These are phyloP conservation scores for Arachnomyces sp. DNA, from an alignment of 2,329 filamentous ascomycete species.

Conservation along the genomic window DNA sequence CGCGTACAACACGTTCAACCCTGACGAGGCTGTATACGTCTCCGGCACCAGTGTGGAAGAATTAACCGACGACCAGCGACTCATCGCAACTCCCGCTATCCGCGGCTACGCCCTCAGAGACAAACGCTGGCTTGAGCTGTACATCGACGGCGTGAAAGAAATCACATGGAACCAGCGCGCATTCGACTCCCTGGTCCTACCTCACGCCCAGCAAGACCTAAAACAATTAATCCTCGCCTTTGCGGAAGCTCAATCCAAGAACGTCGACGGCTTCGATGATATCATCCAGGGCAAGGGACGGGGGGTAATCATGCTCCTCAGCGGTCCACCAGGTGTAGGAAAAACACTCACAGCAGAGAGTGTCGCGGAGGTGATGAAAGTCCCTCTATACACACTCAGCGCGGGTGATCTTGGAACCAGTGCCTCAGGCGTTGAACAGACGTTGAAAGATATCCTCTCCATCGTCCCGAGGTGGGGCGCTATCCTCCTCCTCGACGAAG, in stretches of 20 bases:
- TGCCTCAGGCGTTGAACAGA: constrained; percentile 34
- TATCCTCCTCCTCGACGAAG: constrained; percentile 46
- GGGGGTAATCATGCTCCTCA: constrained; percentile 44
- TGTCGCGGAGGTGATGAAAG: constrained; percentile 43
- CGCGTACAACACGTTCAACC: constrained; percentile 9
- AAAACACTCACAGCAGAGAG: constrained; percentile 47
- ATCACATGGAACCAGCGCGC: constrained; percentile 39
- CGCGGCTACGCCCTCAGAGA: constrained; percentile 1
- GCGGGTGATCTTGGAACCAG: constrained; percentile 43
- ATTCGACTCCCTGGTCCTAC: constrained; percentile 43
- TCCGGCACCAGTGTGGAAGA: no score
- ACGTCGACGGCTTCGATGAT: constrained; percentile 38
- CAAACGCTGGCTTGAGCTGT: constrained; percentile 20
- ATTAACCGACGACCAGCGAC: no score
- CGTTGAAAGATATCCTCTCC: constrained; percentile 39
- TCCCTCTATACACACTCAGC: constrained; percentile 41
- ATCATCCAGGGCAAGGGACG: constrained; percentile 46
- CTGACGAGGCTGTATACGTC: neutral
- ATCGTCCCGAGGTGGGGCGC: constrained; percentile 45
- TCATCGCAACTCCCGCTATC: constrained; percentile 5
- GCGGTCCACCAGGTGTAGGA: constrained; percentile 45
- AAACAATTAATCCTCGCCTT: constrained; percentile 43
- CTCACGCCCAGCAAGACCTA: constrained; percentile 27
- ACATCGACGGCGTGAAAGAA: constrained; percentile 30
- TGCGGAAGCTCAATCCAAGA: constrained; percentile 34